These are phyloP conservation scores for Phalaenopsis equestris DNA, from an alignment of 106 monocot species.

Conservation along the genomic window DNA sequence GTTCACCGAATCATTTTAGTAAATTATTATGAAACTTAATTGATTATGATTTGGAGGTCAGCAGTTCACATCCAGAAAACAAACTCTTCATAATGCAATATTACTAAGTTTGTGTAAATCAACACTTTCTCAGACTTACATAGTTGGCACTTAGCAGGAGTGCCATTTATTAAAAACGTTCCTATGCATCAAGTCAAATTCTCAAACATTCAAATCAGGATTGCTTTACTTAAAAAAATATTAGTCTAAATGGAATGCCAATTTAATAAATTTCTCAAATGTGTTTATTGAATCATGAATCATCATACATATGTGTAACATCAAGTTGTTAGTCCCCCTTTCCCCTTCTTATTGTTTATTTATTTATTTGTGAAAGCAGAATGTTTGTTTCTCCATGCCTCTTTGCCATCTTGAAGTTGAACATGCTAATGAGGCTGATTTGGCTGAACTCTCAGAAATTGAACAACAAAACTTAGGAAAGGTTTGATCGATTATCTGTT, in stretches of 20 bases:
- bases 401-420: constrained; percentile 67
- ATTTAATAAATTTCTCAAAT: not conserved
- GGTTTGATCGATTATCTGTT: constrained; percentile 25
- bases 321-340: not conserved
- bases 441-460: constrained; percentile 79
- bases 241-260: not conserved
- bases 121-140: not conserved
- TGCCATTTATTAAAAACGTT: not conserved
- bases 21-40: not conserved
- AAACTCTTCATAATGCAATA: not conserved
- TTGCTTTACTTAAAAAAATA: not conserved
- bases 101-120: not conserved
- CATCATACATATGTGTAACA: not conserved
- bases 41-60: not conserved
- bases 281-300: not conserved
- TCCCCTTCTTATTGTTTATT: not conserved
- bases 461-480: constrained; percentile 69
- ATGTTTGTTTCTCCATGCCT: constrained; percentile 78
- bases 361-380: constrained; percentile 24
- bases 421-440: constrained; percentile 68
- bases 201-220: not conserved
- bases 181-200: not conserved
- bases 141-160: not conserved
- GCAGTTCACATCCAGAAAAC: not conserved
- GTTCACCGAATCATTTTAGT: not conserved